Evolutionary conservation across 345 rosid species (phyloP), one percentile per base, ranked within the genome.

Genomic region (Reutealis trisperma): DNA sequence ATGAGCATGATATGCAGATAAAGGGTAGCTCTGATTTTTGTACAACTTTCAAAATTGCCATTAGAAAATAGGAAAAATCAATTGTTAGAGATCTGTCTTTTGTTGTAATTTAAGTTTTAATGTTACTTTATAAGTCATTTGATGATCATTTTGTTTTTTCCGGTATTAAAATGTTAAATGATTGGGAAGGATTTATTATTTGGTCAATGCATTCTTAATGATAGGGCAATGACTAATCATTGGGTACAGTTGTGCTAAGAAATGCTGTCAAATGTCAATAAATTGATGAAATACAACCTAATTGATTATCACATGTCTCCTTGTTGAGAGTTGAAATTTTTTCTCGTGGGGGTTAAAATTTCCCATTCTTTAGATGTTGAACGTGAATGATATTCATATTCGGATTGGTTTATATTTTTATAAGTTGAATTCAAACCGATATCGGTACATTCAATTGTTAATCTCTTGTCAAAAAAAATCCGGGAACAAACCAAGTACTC

Each of bases 81-180:
- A 30, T 18, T 63, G 49, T 8, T 47, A 49, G 25, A 27, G 49
- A 25, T 34, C 22, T 45, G 27, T 25, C 30, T 42, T 42, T 44
- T 58, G 55, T 67, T 75, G 77, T 64, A 74, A 74, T 63, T 49
- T 47, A 27, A 44, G 58, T 24, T 71, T 71, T 27, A 8, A 27
- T 4, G 2, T 22, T 22, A 7, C 52, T 22, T 2, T 11, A 0
- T 27, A 9, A 27, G 47, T 16, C 61, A 21, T 42, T 18, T 37
- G 12, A 5, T 52, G 24, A 68, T 27, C 15, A 44, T 67, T 67
- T 44, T 45, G 71, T 49, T 67, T 55, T 51, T 42, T 41, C 11
- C 67, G 16, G 5, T 14, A 8, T 21, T 18, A 30, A 18, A 63
- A 9, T 63, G 41, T 13, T 6, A 42, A 49, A 34, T 34, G 1